These are phyloP conservation scores for Chrysosporium queenslandicum DNA, from an alignment of 2,329 filamentous ascomycete genomes.

Conservation along the genomic window DNA sequence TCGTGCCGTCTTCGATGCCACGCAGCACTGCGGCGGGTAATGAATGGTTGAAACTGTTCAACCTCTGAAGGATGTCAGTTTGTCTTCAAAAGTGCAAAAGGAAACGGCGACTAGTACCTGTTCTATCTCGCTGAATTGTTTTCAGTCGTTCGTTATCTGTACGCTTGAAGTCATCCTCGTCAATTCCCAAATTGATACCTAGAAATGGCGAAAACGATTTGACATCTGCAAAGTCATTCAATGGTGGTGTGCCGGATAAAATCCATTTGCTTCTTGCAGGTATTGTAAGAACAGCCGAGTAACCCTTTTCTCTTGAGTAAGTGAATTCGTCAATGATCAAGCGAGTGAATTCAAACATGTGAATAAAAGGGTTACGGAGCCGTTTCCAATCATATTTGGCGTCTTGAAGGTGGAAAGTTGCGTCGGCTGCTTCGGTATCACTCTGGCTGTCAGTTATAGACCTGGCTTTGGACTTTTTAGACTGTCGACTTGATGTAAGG, in stretches of 20 bases:
- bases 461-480: conserved; percentile 1
- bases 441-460: neutral
- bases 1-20: conserved; percentile 45
- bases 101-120: conserved; percentile 26
- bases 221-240: conserved; percentile 50
- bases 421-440: conserved; percentile 12
- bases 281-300: conserved; percentile 38
- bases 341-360: conserved; percentile 52
- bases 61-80: conserved; percentile 30
- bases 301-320: conserved; percentile 40
- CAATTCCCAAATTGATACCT: conserved; percentile 45
- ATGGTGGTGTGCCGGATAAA: conserved; percentile 52
- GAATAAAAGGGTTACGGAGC: conserved; percentile 38
- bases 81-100: conserved; percentile 4
- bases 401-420: conserved; percentile 23
- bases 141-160: conserved; percentile 41
- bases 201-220: conserved; percentile 50
- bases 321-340: conserved; percentile 57
- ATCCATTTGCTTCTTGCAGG: conserved; percentile 49
- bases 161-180: conserved; percentile 40
- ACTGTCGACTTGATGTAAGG: conserved; percentile 1
- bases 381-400: conserved; percentile 19
- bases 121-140: conserved; percentile 35
- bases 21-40: conserved; percentile 40
- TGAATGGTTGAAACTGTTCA: conserved; percentile 48